These are phyloP conservation scores for Vitis hybrid DNA, from an alignment of 177 flowering plant genomes.

Conservation along the genomic window DNA sequence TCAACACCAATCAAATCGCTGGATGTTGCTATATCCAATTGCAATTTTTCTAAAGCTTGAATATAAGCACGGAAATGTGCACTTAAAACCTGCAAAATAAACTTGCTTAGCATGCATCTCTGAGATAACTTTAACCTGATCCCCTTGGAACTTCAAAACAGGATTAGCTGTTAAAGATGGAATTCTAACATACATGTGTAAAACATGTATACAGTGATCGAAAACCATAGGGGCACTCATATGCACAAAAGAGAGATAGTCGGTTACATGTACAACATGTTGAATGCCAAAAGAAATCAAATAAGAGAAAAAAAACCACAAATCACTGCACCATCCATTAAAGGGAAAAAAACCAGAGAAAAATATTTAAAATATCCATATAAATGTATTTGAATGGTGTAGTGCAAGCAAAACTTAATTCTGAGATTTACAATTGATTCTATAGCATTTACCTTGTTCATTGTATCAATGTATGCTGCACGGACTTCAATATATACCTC, in stretches of 20 bases:
- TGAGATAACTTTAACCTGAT: too few relatives aligned
- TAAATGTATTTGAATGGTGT: background rate
- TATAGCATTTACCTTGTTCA: conserved; percentile 76
- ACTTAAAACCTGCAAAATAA: conserved; percentile 74
- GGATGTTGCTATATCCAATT: conserved; percentile 88
- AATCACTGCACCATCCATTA: background rate
- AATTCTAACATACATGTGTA: too few relatives aligned
- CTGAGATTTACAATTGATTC: background rate
- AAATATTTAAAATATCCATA: background rate
- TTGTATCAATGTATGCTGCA: conserved; percentile 89
- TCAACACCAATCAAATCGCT: conserved; percentile 96
- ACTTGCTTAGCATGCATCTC: background rate
- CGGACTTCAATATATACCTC: conserved; percentile 85
- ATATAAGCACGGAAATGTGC: conserved; percentile 98
- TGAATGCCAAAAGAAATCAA: background rate
- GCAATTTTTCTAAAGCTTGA: conserved; percentile 93
- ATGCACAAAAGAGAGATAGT: too few relatives aligned
- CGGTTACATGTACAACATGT: background rate
- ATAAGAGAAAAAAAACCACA: background rate
- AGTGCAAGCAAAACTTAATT: background rate
- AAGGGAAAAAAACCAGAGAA: background rate
- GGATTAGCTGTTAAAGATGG: too few relatives aligned
- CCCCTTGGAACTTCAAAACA: too few relatives aligned
- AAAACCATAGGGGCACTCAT: too few relatives aligned
- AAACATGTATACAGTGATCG: too few relatives aligned